phyloP scores from a whole-genome alignment of 2,329 filamentous ascomycete species.

The Chrysoporthe austroafricana region DNA sequence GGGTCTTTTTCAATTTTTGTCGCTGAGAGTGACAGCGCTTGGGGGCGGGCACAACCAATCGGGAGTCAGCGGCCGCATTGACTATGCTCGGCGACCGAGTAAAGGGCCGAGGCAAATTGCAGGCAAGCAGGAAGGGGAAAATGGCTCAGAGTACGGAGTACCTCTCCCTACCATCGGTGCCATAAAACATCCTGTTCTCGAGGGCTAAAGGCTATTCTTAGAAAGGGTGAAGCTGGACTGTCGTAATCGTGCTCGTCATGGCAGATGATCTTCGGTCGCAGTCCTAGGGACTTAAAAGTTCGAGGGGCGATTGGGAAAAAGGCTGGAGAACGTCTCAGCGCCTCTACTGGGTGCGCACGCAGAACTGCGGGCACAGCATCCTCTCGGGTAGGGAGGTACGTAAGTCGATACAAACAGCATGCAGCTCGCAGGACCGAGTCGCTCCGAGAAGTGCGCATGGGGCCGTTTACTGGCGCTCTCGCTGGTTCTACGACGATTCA shows the following conservation, averaged over 20 bases:
- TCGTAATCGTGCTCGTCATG: not conserved
- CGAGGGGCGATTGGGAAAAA: not conserved
- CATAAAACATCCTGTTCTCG: not conserved
- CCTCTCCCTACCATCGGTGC: not conserved
- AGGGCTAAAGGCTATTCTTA: not conserved
- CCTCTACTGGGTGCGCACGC: not conserved
- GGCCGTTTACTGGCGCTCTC: slow-evolving; percentile 14
- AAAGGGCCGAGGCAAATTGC: slow-evolving; percentile 14
- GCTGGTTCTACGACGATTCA: slow-evolving; percentile 17
- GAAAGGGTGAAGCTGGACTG: not conserved
- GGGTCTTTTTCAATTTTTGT: not conserved
- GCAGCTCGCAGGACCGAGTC: slow-evolving; percentile 15
- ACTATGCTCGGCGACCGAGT: slow-evolving; percentile 18
- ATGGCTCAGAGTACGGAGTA: not conserved
- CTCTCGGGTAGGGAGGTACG: slow-evolving; percentile 2
- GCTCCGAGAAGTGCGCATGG: slow-evolving; percentile 5
- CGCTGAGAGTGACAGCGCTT: not conserved
- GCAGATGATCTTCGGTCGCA: not conserved
- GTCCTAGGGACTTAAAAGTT: not conserved
- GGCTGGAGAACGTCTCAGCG: not conserved
- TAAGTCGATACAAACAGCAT: not conserved
- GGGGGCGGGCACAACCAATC: not conserved
- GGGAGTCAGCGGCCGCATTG: not conserved
- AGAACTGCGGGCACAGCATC: not conserved
- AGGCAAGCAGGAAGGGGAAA: not conserved